Conservation (phyloP, 139 green algal genomes). For the Tetradesmus lagerheimii region DNA sequence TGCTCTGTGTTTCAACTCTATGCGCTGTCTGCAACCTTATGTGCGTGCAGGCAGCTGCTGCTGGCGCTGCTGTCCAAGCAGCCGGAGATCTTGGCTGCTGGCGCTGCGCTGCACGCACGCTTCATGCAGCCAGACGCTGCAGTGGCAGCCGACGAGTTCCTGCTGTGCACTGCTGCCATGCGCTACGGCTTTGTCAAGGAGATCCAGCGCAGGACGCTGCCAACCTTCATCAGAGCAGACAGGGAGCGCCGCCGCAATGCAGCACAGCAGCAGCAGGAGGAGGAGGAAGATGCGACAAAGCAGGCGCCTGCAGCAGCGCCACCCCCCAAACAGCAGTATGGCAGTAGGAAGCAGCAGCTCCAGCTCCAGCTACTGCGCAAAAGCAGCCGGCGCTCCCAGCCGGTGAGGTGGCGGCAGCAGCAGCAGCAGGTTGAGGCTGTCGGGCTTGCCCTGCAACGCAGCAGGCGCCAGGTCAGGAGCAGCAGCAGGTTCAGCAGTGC, state of each 20-base stretch:
- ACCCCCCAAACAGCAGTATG: background rate
- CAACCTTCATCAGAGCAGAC: background rate
- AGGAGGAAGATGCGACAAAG: background rate
- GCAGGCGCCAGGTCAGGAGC: background rate
- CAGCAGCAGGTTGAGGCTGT: background rate
- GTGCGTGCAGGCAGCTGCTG: conserved; percentile 39
- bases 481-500: conserved; percentile 2
- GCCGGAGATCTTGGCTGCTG: conserved; percentile 24
- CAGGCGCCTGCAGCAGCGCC: background rate
- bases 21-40: background rate
- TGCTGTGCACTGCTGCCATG: conserved; percentile 37
- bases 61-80: conserved; percentile 28
- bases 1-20: too few species aligned
- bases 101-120: conserved; percentile 7
- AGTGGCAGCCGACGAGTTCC: conserved; percentile 46
- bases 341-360: background rate
- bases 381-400: background rate
- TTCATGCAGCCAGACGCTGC: conserved; percentile 45
- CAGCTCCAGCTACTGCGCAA: background rate
- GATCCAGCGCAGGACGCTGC: conserved; percentile 12
- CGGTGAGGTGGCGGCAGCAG: background rate
- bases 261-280: conserved; percentile 3
- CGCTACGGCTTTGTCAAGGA: conserved; percentile 37
- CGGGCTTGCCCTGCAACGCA: background rate
- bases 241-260: background rate